Base-by-base conservation (phyloP, 352 stramenopile genomes). In the Lagenidium sp. region DNA sequence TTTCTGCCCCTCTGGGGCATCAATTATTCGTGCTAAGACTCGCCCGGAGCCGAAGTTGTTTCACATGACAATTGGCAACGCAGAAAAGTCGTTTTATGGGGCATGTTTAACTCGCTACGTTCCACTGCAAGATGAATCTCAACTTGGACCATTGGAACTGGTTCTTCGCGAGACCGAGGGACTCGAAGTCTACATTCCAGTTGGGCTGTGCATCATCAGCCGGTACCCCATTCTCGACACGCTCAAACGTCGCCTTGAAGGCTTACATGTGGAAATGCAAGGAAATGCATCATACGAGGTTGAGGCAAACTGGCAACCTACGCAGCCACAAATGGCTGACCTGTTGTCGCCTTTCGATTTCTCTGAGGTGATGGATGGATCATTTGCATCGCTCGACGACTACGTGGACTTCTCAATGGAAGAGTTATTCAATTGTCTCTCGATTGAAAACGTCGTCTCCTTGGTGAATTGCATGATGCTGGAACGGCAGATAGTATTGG, bases 401-500 rank as follows among this genome's bases (percentile, higher is more conserved):
- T 78, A 84, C 34, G 63, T 80, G 24, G 74, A 90, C 42, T 87
- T 90, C 41, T 86, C 72, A 20, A 88, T 87, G 70, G 68, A 90
- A 51, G 70, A 85, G 41, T 51, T 93, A 4, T 90, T 93, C 57
- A 76, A 61, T 44, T 90, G 80, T 28, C 42, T 93, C 18, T 83
- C 68, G 25, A 65, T 88, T 26, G 65, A 84, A 16, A 74, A 86
- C 36, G 65, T 90, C 1, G 55, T 93, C 10, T 30, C 55, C 36
- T 60, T 93, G 18, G 62, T 89, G 37, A 86, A 68, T 5, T 75
- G 68, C 49, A 69, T 90, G 60, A 62, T 88, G 48, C 57, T 89
- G 22, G 80, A 93, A 46, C 59, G 73, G 24, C 77, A 93, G 31
- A 60, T 93, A 6, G 73, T 93, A 32, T 58, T 93, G 10, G 57